Conservation (phyloP, 768 basidiomycete genomes). For the Hebeloma cylindrosporum region DNA sequence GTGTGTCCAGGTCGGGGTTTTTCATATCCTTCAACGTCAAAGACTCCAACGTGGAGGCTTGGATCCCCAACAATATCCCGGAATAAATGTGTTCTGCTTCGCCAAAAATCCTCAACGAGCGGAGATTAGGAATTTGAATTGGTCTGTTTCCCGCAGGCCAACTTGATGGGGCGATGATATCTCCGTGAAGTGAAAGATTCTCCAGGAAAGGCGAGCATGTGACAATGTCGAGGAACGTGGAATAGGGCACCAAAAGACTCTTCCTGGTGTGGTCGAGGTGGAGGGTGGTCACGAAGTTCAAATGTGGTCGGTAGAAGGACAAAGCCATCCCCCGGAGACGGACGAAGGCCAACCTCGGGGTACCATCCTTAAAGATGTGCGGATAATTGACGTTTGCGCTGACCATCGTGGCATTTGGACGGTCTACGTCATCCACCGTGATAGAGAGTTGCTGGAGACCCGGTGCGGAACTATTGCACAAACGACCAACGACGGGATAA, state of each 20-base stretch:
- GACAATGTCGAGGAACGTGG: constrained; percentile 36
- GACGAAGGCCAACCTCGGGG: constrained; percentile 35
- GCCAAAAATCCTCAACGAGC: constrained; percentile 42
- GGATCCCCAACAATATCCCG: constrained; percentile 37
- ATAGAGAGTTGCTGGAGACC: constrained; percentile 40
- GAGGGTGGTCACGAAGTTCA: constrained; percentile 36
- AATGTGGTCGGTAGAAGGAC: constrained; percentile 38
- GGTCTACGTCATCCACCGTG: constrained; percentile 32
- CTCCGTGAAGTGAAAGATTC: constrained; percentile 46
- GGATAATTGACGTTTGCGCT: constrained; percentile 21
- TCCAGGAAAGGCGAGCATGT: constrained; percentile 32
- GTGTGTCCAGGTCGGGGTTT: constrained; percentile 40
- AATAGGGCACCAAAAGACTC: constrained; percentile 36
- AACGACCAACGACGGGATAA: constrained; percentile 28
- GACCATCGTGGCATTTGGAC: constrained; percentile 12
- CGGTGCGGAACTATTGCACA: constrained; percentile 32
- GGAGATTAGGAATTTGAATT: constrained; percentile 36
- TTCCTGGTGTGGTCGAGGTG: constrained; percentile 44
- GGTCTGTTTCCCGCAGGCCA: constrained; percentile 28
- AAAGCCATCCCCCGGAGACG: constrained; percentile 47
- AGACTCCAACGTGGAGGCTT: constrained; percentile 39
- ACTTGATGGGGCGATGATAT: constrained; percentile 30
- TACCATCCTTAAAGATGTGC: constrained; percentile 29
- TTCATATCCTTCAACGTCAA: constrained; percentile 44
- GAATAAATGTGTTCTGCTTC: constrained; percentile 37